These are phyloP conservation scores for Aegilops speltoides DNA, from an alignment of 176 grass and related monocot genomes.

Conservation along the genomic window DNA sequence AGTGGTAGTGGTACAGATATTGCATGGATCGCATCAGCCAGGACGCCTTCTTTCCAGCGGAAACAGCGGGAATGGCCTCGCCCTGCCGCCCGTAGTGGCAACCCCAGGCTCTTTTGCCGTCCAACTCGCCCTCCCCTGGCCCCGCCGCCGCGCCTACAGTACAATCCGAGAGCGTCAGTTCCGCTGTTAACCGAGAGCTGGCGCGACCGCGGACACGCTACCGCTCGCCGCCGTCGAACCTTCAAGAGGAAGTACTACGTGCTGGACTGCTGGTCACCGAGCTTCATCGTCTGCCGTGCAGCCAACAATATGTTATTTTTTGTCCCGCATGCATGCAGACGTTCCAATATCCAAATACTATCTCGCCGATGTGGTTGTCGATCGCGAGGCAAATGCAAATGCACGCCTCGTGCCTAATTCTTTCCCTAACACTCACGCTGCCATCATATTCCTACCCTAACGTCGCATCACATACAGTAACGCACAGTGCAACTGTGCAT, in stretches of 20 bases:
- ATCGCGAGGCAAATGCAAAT: background rate
- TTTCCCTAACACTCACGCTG: background rate
- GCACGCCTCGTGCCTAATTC: background rate
- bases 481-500: too few relatives aligned
- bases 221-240: background rate
- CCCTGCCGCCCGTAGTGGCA: too few relatives aligned
- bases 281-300: background rate
- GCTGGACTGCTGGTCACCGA: background rate
- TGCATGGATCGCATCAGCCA: background rate
- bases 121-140: too few relatives aligned
- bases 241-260: background rate
- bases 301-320: background rate
- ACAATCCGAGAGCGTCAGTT: too few relatives aligned
- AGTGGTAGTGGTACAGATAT: background rate
- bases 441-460: background rate
- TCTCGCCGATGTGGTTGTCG: background rate
- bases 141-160: background rate
- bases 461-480: background rate
- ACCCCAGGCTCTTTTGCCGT: background rate
- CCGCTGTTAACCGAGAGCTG: too few relatives aligned
- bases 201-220: background rate
- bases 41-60: background rate
- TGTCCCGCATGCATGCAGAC: background rate
- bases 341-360: background rate
- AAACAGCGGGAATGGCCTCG: background rate